Evolutionary conservation across 2,329 filamentous ascomycete species (phyloP), one percentile per base, ranked within the genome.

Genomic region (Claviceps paspali): DNA sequence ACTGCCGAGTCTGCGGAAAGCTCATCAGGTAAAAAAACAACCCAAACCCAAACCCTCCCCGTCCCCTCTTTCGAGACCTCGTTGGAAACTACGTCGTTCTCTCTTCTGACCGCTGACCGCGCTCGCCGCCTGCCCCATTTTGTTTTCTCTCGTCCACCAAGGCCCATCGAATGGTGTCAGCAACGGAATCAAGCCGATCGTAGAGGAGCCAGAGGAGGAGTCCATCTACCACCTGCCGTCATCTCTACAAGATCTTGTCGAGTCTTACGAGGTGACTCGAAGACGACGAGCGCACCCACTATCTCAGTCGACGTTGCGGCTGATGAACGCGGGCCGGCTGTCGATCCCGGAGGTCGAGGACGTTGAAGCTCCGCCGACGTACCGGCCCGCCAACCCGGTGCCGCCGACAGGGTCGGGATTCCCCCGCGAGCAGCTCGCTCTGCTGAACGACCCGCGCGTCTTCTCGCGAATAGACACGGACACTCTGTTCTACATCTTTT

Each of bases 401-500:
- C 77, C 80, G 49, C 62, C 67, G 8, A 82, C 82, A 5, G 79
- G 79, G 3, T 67, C 82, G 6, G 83, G 91, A 47, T 98, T 93
- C 57, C 91, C 91, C 6, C 85, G 92, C 53, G 86, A 95, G 53
- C 82, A 87, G n/a, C 67, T 95, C 29, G 65, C 81, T 2, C 85
- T 96, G 45, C 88, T 96, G 49, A 86, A 95, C 49, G 86, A 98
- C 57, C 82, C 85, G 24, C 70, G 82, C 33, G 62, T 98, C 43
- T 98, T 95, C 60, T 73, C 74, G 19, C 74, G 84, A 40, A 88
- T 98, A 42, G 91, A 98, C 52, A 86, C 87, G 1, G 91, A 98
- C 54, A 94, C 88, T 22, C 68, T 98, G 8, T 98, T 98, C 62
- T 98, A 98, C 62, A 82, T 94, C 32, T 98, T 98, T 62, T 98